phyloP scores from a whole-genome alignment of 805 yeast species.

The Candida orba region DNA sequence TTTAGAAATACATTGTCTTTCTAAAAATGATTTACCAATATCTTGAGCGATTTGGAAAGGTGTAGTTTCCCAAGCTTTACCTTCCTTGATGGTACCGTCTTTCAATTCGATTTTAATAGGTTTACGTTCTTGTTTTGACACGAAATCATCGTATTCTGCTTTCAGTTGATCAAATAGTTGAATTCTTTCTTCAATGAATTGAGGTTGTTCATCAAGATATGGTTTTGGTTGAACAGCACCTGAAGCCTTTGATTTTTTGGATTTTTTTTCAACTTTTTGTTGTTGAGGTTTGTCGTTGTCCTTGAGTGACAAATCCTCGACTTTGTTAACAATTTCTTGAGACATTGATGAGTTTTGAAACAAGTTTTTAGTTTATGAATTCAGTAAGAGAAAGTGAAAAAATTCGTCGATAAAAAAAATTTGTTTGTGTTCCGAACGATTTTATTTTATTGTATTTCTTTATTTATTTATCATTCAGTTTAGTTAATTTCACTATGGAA shows the following conservation, averaged over 20 bases:
- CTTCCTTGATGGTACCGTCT: constrained; percentile 78
- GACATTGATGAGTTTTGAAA: no score
- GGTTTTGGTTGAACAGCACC: constrained; percentile 29
- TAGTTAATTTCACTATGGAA: constrained; percentile 1
- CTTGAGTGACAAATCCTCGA: constrained; percentile 11
- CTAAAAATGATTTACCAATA: constrained; percentile 82
- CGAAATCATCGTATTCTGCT: constrained; percentile 65
- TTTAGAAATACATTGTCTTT: constrained; percentile 85
- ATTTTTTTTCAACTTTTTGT: constrained; percentile 27
- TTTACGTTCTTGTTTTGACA: constrained; percentile 53
- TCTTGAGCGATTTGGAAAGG: constrained; percentile 80
- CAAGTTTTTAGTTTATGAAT: no score
- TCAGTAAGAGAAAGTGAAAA: no score
- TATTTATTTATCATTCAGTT: no score
- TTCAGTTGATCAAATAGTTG: constrained; percentile 73
- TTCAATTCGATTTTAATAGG: constrained; percentile 75
- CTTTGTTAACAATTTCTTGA: constrained; percentile 42
- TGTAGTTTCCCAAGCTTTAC: constrained; percentile 80
- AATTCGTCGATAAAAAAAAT: neutral
- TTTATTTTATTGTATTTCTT: no score
- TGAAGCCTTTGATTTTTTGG: constrained; percentile 35
- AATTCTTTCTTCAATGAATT: constrained; percentile 72
- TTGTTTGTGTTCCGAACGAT: no score
- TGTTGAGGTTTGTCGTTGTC: constrained; percentile 21
- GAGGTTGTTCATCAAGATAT: constrained; percentile 72